Base-by-base conservation (phyloP, 768 basidiomycete species). In the Suillus subaureus region DNA sequence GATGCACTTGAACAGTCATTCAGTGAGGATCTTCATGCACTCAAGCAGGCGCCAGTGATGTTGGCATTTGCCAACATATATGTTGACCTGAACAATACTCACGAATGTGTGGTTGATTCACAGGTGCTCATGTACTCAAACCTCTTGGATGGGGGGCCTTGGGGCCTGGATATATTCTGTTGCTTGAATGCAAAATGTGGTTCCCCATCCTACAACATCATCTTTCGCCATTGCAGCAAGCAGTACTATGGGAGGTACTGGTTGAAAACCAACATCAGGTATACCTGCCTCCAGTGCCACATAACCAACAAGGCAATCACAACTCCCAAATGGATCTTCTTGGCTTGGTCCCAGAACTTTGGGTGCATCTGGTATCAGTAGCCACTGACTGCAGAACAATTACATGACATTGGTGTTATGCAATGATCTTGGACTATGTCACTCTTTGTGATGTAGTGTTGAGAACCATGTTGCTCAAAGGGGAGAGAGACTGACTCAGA, bases 341-440 rank as follows among this genome's bases (percentile, higher is more conserved):
- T 9, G 7, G 40, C 18, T n/a, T 2, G 43, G 21, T 45, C 43
- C 16, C 61, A 23, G 21, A 49, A 35, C 43, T 45, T 21, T n/a
- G 43, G 45, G 21, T 15, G 43, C 11, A 26, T 42, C 2, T 43
- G 26, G 61, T 62, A 43, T 26, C n/a, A 4, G 23, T 62, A 43
- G 61, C 61, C 61, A 49, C 43, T 49, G 12, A 62, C 43, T n/a
- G 6, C 26, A 6, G 61, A 47, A 6, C 61, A 62, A 16, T 7
- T 12, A 26, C 31, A n/a, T 4, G 39, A 43, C 2, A 23, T 62
- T 16, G 57, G 57, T n/a, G 9, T 60, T 6, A 43, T 42, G 16
- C 16, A 5, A 42, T 42, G 42, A 42, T 31, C 31, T 4, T 31
- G 31, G 31, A 31, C 31, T 31, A 31, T 4, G 4, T 31, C 31